Evolutionary conservation across 768 basidiomycete species (phyloP), one percentile per base, ranked within the genome.

Genomic region (Zangia roseola): DNA sequence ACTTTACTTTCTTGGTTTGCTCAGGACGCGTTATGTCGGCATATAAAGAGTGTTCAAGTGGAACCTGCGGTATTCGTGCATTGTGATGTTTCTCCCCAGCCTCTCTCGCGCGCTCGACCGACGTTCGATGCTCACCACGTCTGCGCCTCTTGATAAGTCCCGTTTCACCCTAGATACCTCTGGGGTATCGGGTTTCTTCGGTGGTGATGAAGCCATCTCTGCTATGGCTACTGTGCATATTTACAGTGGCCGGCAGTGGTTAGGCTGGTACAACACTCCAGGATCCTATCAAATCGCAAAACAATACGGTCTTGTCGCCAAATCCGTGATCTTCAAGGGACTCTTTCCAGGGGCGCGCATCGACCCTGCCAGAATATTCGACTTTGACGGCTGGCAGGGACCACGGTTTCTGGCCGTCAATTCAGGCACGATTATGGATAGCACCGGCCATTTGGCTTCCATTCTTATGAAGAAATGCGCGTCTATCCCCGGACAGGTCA

Each of bases 231-330:
- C 69, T 3, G 62, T 72, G 12, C 71, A 71, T 41, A 49, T 72
- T n/a, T 68, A 62, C 46, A 55, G 60, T 41, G 58, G 60, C 10
- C 61, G 68, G 38, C 62, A 52, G 25, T 71, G 61, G 65, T 34
- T 72, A 14, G 70, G 70, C 6, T 72, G 69, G 66, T 72, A 71
- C 31, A 71, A 72, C 35, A 56, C 71, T 13, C 70, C 70, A 5
- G 70, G 70, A 12, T 68, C 70, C 9, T 70, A 68, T 45, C 49
- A 54, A 19, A 60, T 72, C 10, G 71, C 67, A 9, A 71, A 59
- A 47, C 58, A 60, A 36, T 71, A 67, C 10, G 64, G 61, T 5
- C 56, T 58, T 31, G 64, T 71, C 10, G 66, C 69, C 28, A 61
- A 56, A 20, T 66, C 68, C 17, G 59, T 49, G 35, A 56, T 71